Evolutionary conservation across 2,329 filamentous ascomycete species (phyloP).

Genomic region (Fusarium ramigenum): DNA sequence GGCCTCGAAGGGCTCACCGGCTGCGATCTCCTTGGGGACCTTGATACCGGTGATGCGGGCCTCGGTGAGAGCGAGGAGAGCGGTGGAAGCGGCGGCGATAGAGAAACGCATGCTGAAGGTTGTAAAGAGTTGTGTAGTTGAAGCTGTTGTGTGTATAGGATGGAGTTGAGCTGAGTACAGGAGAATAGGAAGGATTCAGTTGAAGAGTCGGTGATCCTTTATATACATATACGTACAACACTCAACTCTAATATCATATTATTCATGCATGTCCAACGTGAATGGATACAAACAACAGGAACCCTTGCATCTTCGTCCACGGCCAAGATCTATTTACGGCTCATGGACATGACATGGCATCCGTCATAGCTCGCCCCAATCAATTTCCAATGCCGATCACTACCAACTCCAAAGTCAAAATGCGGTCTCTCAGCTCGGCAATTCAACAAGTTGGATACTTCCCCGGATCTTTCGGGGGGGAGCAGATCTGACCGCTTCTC

Average conservation of each 20-base stretch:
- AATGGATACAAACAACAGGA: neutral
- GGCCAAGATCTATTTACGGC: conserved; percentile 21
- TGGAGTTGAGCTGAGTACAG: neutral
- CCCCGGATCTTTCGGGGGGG: neutral
- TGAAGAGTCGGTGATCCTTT: neutral
- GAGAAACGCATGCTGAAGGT: conserved; percentile 40
- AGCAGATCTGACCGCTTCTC: neutral
- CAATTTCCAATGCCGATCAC: conserved; percentile 7
- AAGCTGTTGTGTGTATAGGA: neutral
- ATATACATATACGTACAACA: neutral
- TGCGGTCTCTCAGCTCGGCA: neutral
- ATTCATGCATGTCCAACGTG: neutral
- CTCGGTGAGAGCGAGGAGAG: conserved; percentile 43
- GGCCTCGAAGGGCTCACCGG: conserved; percentile 51
- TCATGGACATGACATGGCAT: conserved; percentile 1
- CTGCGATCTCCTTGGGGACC: conserved; percentile 52
- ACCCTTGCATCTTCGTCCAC: neutral
- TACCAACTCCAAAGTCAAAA: neutral
- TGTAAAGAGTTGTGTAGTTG: neutral
- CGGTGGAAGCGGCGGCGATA: conserved; percentile 36
- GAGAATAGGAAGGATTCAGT: neutral
- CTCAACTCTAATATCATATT: neutral
- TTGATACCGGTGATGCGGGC: conserved; percentile 56
- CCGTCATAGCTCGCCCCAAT: conserved; percentile 18
- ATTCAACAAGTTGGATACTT: neutral